Evolutionary conservation across 2,329 filamentous ascomycete genomes (phyloP).

Genomic region (Aspergillus pseudonomiae): DNA sequence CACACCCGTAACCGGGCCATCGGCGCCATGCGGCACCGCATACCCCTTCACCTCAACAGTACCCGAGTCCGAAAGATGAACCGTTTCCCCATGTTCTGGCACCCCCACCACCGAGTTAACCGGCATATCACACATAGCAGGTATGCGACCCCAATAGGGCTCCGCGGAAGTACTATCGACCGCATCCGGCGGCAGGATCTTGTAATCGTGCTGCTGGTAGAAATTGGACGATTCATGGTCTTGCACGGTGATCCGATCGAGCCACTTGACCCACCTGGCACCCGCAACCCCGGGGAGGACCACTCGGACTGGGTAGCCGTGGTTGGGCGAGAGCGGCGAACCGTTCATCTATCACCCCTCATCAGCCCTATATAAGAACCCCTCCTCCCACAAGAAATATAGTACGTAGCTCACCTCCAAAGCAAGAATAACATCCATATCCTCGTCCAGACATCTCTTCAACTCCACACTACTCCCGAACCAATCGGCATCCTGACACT

Average conservation of each 20-base stretch:
- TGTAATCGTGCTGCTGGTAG: conserved; percentile 64
- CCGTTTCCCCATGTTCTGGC: conserved; percentile 49
- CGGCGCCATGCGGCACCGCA: conserved; percentile 56
- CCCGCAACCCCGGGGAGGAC: conserved; percentile 49
- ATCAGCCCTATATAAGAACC: conserved; percentile 41
- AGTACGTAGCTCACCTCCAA: conserved; percentile 42
- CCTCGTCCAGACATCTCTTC: conserved; percentile 45
- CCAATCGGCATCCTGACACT: conserved; percentile 60
- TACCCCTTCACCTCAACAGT: conserved; percentile 57
- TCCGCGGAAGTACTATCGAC: conserved; percentile 53
- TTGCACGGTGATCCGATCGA: conserved; percentile 53
- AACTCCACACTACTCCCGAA: conserved; percentile 61
- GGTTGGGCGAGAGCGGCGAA: conserved; percentile 43
- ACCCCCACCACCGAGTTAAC: conserved; percentile 59
- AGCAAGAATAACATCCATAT: conserved; percentile 53
- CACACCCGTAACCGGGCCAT: conserved; percentile 57
- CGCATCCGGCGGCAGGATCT: conserved; percentile 58
- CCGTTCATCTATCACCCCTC: conserved; percentile 49
- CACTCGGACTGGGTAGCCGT: conserved; percentile 47
- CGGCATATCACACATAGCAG: conserved; percentile 58
- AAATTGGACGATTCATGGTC: conserved; percentile 55
- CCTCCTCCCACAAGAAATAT: no score
- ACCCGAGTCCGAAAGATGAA: conserved; percentile 44
- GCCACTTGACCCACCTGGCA: conserved; percentile 48
- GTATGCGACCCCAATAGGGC: conserved; percentile 54